Conservation (phyloP, 306 rosid genomes). For the barrel medic (Medicago truncatula) region DNA sequence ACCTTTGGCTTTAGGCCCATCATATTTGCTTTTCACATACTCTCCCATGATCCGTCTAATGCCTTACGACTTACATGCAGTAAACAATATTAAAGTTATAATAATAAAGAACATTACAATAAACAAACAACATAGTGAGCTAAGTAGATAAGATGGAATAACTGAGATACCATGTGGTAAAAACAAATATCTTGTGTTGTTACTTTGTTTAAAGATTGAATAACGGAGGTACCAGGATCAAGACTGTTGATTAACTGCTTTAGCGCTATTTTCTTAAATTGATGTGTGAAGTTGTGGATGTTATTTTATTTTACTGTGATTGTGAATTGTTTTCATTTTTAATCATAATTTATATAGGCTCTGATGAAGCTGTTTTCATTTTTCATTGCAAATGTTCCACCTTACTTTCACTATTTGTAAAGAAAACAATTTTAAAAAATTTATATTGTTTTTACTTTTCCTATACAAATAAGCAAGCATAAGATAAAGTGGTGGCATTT, state of each 20-base stretch:
- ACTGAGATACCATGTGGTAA: not conserved
- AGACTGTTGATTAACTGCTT: not conserved
- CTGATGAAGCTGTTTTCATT: not conserved
- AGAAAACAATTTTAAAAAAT: not conserved
- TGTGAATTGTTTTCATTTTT: not conserved
- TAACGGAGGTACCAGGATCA: not conserved
- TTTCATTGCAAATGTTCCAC: not conserved
- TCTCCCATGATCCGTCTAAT: not conserved
- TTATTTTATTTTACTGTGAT: not conserved
- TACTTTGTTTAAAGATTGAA: not conserved
- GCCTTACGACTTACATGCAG: not conserved
- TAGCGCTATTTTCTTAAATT: not conserved
- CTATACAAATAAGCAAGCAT: not conserved
- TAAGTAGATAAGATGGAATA: slow-evolving; percentile 22
- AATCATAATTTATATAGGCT: not conserved
- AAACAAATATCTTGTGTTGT: not conserved
- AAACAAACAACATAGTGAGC: not conserved
- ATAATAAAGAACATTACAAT: not conserved
- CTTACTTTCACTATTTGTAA: not conserved
- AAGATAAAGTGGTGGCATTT: not conserved
- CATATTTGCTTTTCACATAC: not conserved
- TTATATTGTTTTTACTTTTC: not conserved
- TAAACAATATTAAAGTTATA: not conserved
- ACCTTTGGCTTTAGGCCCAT: slow-evolving; percentile 2
- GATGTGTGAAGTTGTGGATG: not conserved